Evolutionary conservation across 2,329 filamentous ascomycete species (phyloP).

Genomic region (Exophiala oligosperma): DNA sequence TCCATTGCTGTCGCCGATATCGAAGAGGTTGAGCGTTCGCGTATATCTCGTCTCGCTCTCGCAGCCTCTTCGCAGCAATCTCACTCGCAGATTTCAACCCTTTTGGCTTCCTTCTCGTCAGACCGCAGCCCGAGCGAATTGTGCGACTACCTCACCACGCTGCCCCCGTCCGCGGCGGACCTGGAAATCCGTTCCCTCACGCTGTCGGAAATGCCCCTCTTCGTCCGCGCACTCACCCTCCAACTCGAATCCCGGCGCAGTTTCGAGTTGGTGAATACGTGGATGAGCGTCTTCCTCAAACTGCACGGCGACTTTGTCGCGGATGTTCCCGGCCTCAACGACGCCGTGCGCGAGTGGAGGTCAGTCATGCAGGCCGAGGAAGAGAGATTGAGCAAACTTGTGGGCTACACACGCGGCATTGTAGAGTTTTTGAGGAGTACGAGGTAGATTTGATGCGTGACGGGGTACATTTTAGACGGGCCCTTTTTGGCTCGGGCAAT

Average conservation of each 20-base stretch:
- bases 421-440: slow-evolving; percentile 73
- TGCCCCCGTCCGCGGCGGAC: slow-evolving; percentile 83
- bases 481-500: too few relatives aligned
- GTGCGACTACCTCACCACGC: slow-evolving; percentile 73
- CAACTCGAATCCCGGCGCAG: slow-evolving; percentile 68
- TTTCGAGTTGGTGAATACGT: slow-evolving; percentile 92
- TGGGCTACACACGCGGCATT: slow-evolving; percentile 86
- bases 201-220: slow-evolving; percentile 73
- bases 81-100: slow-evolving; percentile 6
- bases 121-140: slow-evolving; percentile 65
- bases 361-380: slow-evolving; percentile 70
- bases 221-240: slow-evolving; percentile 76
- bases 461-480: background rate
- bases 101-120: slow-evolving; percentile 6
- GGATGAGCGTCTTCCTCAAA: slow-evolving; percentile 92
- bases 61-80: slow-evolving; percentile 24
- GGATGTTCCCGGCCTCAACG: slow-evolving; percentile 37
- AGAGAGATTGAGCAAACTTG: slow-evolving; percentile 69
- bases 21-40: slow-evolving; percentile 56
- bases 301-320: slow-evolving; percentile 67
- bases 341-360: slow-evolving; percentile 68
- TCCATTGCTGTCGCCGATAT: slow-evolving; percentile 27
- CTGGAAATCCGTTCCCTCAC: slow-evolving; percentile 83
- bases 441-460: slow-evolving; percentile 33
- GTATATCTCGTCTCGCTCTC: slow-evolving; percentile 68